Conservation (phyloP, 805 yeast genomes). For the Metschnikowia orientalis region DNA sequence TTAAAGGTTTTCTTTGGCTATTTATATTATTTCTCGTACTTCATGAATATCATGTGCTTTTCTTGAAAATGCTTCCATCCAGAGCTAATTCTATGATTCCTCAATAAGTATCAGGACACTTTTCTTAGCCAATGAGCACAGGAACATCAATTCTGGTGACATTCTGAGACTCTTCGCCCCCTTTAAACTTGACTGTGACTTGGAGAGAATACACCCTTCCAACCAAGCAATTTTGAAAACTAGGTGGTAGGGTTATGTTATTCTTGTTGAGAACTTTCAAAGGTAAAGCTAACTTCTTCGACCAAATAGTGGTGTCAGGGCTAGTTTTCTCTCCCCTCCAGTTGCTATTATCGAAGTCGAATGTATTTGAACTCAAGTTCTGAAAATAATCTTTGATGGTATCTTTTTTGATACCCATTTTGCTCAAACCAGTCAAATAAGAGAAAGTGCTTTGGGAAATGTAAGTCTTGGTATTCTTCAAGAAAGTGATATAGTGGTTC, state of each 20-base stretch:
- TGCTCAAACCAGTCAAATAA: slow-evolving; percentile 35
- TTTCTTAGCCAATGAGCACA: slow-evolving; percentile 14
- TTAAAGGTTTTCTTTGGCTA: neutral
- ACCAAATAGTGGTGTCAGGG: slow-evolving; percentile 28
- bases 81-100: no score
- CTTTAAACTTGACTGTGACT: slow-evolving; percentile 41
- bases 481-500: slow-evolving; percentile 29
- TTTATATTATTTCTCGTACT: no score
- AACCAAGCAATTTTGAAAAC: slow-evolving; percentile 60
- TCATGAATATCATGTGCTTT: no score
- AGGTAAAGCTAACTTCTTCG: slow-evolving; percentile 36
- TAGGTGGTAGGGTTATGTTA: slow-evolving; percentile 51
- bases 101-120: no score
- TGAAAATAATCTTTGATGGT: slow-evolving; percentile 35
- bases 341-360: slow-evolving; percentile 16
- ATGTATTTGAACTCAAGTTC: slow-evolving; percentile 16
- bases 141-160: slow-evolving; percentile 15
- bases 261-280: slow-evolving; percentile 40
- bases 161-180: slow-evolving; percentile 24
- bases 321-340: slow-evolving; percentile 28
- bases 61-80: no score
- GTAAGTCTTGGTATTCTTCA: slow-evolving; percentile 30
- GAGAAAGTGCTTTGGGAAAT: slow-evolving; percentile 32
- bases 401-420: slow-evolving; percentile 38
- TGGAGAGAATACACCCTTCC: slow-evolving; percentile 55